These are phyloP conservation scores for button mushroom (Agaricus bisporus) DNA, from an alignment of 768 basidiomycete species.

Conservation along the genomic window DNA sequence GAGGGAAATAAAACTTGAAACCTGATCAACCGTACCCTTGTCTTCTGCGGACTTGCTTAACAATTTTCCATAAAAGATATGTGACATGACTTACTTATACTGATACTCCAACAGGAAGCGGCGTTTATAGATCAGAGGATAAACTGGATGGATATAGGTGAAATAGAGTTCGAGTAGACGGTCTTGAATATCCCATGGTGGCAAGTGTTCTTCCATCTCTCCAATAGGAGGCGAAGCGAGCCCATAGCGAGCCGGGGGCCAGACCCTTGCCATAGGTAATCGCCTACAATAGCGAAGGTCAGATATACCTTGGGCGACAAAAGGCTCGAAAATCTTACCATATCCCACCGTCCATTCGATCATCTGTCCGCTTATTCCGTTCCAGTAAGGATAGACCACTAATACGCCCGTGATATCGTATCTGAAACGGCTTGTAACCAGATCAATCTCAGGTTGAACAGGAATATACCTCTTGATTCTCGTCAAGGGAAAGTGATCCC, in stretches of 20 bases:
- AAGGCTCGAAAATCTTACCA: constrained; percentile 36
- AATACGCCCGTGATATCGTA: constrained; percentile 78
- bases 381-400: constrained; percentile 76
- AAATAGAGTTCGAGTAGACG: constrained; percentile 73
- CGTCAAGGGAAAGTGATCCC: constrained; percentile 69
- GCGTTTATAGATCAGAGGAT: constrained; percentile 73
- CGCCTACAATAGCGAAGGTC: constrained; percentile 34
- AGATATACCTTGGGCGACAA: not conserved
- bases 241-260: constrained; percentile 53
- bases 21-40: constrained; percentile 1
- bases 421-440: constrained; percentile 30
- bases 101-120: constrained; percentile 64
- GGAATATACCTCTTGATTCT: constrained; percentile 58
- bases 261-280: constrained; percentile 69
- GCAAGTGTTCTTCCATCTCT: constrained; percentile 46
- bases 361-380: constrained; percentile 57
- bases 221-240: constrained; percentile 32
- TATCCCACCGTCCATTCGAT: constrained; percentile 61
- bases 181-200: constrained; percentile 57
- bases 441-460: not conserved
- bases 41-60: not conserved
- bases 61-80: not conserved
- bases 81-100: constrained; percentile 30
- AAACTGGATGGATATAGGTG: constrained; percentile 76
- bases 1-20: not conserved